phyloP scores from a whole-genome alignment of 495 filamentous ascomycete species.

The Bombardia bombarda region DNA sequence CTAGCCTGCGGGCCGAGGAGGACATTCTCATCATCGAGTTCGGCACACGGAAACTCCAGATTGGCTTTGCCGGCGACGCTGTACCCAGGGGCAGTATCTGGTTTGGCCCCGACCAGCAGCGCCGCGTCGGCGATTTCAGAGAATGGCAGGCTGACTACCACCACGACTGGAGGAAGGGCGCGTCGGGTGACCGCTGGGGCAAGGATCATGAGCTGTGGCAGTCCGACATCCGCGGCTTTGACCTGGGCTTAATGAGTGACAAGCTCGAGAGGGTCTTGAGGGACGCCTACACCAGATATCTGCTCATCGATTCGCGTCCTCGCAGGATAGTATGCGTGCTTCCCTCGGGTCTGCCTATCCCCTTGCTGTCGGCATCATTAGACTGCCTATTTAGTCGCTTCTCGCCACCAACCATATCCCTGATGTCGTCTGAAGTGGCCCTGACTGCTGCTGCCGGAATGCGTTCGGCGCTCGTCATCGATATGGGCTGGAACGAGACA shows the following conservation, averaged over 20 bases:
- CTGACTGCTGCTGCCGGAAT: slow-evolving; percentile 69
- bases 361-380: slow-evolving; percentile 65
- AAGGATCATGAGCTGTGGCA: slow-evolving; percentile 74
- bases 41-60: slow-evolving; percentile 68
- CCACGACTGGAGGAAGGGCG: slow-evolving; percentile 34
- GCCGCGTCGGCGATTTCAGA: slow-evolving; percentile 76
- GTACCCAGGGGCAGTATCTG: slow-evolving; percentile 61
- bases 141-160: slow-evolving; percentile 54
- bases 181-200: slow-evolving; percentile 51
- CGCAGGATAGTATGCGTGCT: slow-evolving; percentile 63
- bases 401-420: slow-evolving; percentile 70
- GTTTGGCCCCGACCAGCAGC: slow-evolving; percentile 63
- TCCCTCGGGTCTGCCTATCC: slow-evolving; percentile 70
- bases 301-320: slow-evolving; percentile 71
- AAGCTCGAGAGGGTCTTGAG: slow-evolving; percentile 79
- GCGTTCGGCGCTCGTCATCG: slow-evolving; percentile 72
- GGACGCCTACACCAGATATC: slow-evolving; percentile 71
- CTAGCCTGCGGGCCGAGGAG: slow-evolving; percentile 71
- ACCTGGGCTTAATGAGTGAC: slow-evolving; percentile 76
- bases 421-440: slow-evolving; percentile 68
- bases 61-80: slow-evolving; percentile 78
- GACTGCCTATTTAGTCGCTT: slow-evolving; percentile 72
- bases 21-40: slow-evolving; percentile 78
- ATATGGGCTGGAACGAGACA: slow-evolving; percentile 89
- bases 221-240: slow-evolving; percentile 59